Percentiles rank a stretch among this genome's conserved stretches.
These are phyloP conservation scores for Lophium mytilinum DNA, from an alignment of 495 filamentous ascomycete genomes.

Conservation along the genomic window DNA sequence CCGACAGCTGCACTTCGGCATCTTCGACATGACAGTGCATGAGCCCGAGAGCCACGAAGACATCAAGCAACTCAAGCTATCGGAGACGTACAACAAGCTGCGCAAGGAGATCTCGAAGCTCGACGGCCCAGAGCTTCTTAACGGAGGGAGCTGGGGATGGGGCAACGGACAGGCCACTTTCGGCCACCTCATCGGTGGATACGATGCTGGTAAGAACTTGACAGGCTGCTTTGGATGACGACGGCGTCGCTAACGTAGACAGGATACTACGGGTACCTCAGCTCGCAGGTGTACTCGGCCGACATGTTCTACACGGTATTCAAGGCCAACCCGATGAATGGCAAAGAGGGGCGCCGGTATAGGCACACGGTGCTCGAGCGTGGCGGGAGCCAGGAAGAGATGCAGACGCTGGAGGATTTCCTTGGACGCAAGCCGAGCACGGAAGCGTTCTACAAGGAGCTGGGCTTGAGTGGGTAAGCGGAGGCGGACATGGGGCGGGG, in stretches of 20 bases:
- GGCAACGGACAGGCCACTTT: constrained; percentile 63
- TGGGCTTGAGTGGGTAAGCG: constrained; percentile 42
- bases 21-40: constrained; percentile 50
- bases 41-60: constrained; percentile 31
- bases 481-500: too few relatives aligned
- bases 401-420: constrained; percentile 64
- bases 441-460: constrained; percentile 67
- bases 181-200: constrained; percentile 64
- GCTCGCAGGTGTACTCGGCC: constrained; percentile 57
- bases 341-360: constrained; percentile 56
- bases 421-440: constrained; percentile 62
- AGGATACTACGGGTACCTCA: constrained; percentile 58
- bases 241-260: neutral
- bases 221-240: neutral
- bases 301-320: constrained; percentile 81
- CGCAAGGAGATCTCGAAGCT: constrained; percentile 51
- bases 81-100: constrained; percentile 34
- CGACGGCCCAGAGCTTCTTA: constrained; percentile 52
- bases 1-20: constrained; percentile 60
- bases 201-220: constrained; percentile 53
- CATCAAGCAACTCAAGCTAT: constrained; percentile 30
- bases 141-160: constrained; percentile 46
- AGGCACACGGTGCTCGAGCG: constrained; percentile 65
- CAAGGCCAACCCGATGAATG: constrained; percentile 64
- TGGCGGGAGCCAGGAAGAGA: constrained; percentile 67